Conservation (phyloP, 805 yeast genomes). For the Saccharomycopsis fibuligera region DNA sequence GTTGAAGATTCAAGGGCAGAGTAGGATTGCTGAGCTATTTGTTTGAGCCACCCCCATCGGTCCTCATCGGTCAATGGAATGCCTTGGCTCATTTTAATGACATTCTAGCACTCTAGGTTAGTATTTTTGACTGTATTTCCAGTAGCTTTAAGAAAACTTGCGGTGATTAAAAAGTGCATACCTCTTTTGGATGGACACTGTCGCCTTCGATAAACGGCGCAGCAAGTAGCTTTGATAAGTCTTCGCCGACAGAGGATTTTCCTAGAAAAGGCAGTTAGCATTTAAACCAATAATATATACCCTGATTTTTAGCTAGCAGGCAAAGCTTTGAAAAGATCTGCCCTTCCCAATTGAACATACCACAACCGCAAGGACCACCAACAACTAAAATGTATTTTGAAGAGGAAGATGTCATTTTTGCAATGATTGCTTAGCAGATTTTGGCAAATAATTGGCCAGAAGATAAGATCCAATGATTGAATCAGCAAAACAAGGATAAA, state of each 20-base stretch:
- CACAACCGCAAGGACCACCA: conserved; percentile 97
- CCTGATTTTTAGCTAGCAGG: too few species aligned
- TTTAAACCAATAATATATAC: too few species aligned
- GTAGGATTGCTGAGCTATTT: conserved; percentile 39
- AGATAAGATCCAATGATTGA: too few species aligned
- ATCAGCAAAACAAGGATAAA: too few species aligned
- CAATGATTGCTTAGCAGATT: too few species aligned
- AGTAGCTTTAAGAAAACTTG: too few species aligned
- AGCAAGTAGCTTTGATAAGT: conserved; percentile 38
- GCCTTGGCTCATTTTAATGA: conserved; percentile 78
- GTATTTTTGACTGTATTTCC: not conserved
- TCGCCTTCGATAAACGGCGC: conserved; percentile 83
- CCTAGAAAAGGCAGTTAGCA: conserved; percentile 5
- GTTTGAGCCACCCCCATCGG: conserved; percentile 81
- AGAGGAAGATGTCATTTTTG: too few species aligned
- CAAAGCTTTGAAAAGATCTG: too few species aligned
- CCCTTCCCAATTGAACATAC: conserved; percentile 33
- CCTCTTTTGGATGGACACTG: conserved; percentile 55
- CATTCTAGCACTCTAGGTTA: conserved; percentile 35
- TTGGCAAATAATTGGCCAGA: too few species aligned
- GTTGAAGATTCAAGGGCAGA: not conserved
- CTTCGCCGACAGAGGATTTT: conserved; percentile 69
- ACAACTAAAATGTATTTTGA: conserved; percentile 37
- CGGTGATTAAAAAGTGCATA: too few species aligned
- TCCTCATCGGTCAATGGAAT: conserved; percentile 84